These are phyloP conservation scores for Cardamine occulta DNA, from an alignment of 345 rosid species.

Conservation along the genomic window DNA sequence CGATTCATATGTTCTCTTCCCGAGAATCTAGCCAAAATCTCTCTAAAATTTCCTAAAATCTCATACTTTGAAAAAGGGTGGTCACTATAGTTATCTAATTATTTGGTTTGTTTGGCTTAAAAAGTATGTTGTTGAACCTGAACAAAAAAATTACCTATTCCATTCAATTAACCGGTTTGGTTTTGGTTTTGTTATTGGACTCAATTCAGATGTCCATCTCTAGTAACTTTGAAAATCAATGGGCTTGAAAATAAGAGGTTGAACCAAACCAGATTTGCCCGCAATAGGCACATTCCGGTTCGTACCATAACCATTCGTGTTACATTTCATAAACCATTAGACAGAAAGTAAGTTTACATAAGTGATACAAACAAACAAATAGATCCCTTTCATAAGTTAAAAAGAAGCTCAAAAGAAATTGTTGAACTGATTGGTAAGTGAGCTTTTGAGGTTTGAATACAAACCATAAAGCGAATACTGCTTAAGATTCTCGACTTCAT, in stretches of 20 bases:
- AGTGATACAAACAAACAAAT: constrained; percentile 23
- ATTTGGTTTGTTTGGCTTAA: not conserved
- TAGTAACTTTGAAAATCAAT: not conserved
- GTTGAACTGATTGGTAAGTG: constrained; percentile 68
- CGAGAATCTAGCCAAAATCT: too few species aligned
- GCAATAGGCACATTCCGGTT: constrained; percentile 7
- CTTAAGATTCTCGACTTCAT: constrained; percentile 78
- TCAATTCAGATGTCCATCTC: not conserved
- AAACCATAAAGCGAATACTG: constrained; percentile 82
- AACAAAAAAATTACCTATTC: not conserved
- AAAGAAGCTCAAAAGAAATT: constrained; percentile 50
- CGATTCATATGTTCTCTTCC: too few species aligned
- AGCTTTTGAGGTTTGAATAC: constrained; percentile 74
- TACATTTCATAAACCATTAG: constrained; percentile 13
- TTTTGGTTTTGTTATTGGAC: not conserved
- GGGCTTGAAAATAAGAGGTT: not conserved
- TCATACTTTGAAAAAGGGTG: not conserved
- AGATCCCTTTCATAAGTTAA: not conserved
- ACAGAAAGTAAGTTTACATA: not conserved
- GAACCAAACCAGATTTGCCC: constrained; percentile 8
- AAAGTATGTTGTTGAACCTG: not conserved
- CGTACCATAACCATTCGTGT: not conserved
- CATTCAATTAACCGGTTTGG: not conserved
- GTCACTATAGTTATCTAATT: too few species aligned
- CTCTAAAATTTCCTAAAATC: too few species aligned